phyloP scores from a whole-genome alignment of 1,284 basidiomycete genomes.

The Lignosus rhinocerotis region DNA sequence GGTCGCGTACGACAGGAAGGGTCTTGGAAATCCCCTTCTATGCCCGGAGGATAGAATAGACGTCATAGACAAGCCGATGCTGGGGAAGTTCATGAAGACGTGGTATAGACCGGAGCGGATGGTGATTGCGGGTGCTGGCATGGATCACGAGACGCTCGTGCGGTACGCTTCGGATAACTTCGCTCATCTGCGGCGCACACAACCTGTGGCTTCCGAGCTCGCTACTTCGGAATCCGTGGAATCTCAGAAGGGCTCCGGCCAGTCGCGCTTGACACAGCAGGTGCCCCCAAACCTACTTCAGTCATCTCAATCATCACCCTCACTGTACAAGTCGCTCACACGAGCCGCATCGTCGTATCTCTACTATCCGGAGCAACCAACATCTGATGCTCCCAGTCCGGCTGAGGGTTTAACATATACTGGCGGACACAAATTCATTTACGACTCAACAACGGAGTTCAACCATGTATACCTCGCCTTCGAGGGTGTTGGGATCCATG shows the following conservation, averaged over 20 bases:
- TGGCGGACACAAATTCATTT: constrained; percentile 81
- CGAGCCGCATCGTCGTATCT: constrained; percentile 74
- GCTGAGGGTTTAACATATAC: constrained; percentile 70
- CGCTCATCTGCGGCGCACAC: constrained; percentile 52
- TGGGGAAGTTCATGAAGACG: constrained; percentile 71
- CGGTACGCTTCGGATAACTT: constrained; percentile 85
- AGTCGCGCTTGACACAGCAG: constrained; percentile 31
- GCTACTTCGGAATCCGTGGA: background rate
- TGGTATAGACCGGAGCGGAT: constrained; percentile 95
- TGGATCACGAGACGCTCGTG: constrained; percentile 88
- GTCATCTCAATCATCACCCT: constrained; percentile 57
- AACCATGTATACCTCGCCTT: constrained; percentile 93
- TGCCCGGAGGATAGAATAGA: constrained; percentile 87
- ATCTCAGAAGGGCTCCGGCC: constrained; percentile 22
- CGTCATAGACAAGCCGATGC: constrained; percentile 62
- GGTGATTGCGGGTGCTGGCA: constrained; percentile 92
- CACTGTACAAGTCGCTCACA: constrained; percentile 67
- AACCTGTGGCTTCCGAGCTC: constrained; percentile 33
- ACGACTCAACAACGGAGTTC: constrained; percentile 74
- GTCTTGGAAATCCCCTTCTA: constrained; percentile 87
- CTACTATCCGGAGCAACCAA: constrained; percentile 38
- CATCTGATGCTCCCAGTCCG: constrained; percentile 31
- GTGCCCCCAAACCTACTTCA: constrained; percentile 36
- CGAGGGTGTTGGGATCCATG: constrained; percentile 91
- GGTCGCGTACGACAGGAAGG: constrained; percentile 80